phyloP scores from a whole-genome alignment of 352 stramenopile species.

The Phytophthora sp. region DNA sequence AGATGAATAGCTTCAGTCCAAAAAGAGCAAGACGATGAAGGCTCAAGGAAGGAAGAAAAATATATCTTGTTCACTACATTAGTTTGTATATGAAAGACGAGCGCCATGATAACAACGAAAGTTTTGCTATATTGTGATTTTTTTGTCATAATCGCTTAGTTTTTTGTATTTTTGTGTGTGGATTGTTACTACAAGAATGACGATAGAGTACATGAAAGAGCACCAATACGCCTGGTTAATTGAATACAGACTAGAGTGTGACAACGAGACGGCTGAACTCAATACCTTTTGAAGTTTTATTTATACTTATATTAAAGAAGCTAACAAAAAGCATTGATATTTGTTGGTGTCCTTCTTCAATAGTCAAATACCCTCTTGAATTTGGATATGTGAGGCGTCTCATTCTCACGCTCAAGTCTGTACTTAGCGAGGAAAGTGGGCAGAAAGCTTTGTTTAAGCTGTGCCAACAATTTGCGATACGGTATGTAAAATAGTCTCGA shows the following conservation, averaged over 20 bases:
- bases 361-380: too few relatives aligned
- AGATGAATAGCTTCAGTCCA: slow-evolving; percentile 1
- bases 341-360: too few relatives aligned
- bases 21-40: slow-evolving; percentile 22
- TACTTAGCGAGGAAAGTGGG: neutral
- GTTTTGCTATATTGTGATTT: neutral
- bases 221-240: slow-evolving; percentile 4
- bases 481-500: neutral
- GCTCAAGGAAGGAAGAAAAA: slow-evolving; percentile 20
- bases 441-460: slow-evolving; percentile 13
- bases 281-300: too few relatives aligned
- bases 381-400: too few relatives aligned
- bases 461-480: slow-evolving; percentile 15
- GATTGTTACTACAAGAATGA: slow-evolving; percentile 1
- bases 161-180: neutral
- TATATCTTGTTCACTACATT: slow-evolving; percentile 9
- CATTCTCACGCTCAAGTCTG: too few relatives aligned
- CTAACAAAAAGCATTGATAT: too few relatives aligned
- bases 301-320: too few relatives aligned
- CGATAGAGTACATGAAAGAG: slow-evolving; percentile 15
- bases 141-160: neutral
- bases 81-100: slow-evolving; percentile 20
- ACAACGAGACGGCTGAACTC: too few relatives aligned
- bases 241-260: slow-evolving; percentile 13
- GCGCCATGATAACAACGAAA: slow-evolving; percentile 4